Percentiles rank a stretch among this genome's conserved stretches.
These are phyloP conservation scores for Sinapis alba DNA, from an alignment of 441 rosid species.

Conservation along the genomic window DNA sequence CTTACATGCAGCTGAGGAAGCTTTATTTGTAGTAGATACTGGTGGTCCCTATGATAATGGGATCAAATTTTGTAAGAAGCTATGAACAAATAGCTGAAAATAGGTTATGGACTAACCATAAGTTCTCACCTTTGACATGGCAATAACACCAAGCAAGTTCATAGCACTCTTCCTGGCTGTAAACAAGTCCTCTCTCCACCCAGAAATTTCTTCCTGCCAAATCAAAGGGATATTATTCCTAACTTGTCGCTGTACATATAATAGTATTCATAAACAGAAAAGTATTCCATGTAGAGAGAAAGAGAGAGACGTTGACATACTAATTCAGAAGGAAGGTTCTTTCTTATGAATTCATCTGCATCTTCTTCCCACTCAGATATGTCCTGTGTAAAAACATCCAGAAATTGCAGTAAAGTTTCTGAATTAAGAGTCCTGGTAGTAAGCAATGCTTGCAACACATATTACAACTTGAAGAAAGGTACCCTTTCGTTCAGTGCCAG, in stretches of 20 bases:
- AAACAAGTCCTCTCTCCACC: slow-evolving; percentile 90
- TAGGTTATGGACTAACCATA: slow-evolving; percentile 12
- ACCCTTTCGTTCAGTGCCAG: slow-evolving; percentile 80
- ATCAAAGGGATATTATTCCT: slow-evolving; percentile 16
- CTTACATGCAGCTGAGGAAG: slow-evolving; percentile 58
- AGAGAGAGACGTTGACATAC: slow-evolving; percentile 47
- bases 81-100: slow-evolving; percentile 27
- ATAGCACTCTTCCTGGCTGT: slow-evolving; percentile 88
- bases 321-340: slow-evolving; percentile 85
- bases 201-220: slow-evolving; percentile 77
- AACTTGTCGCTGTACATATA: slow-evolving; percentile 5
- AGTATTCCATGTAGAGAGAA: slow-evolving; percentile 11
- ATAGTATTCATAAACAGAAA: neutral
- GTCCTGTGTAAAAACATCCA: slow-evolving; percentile 53
- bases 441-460: slow-evolving; percentile 19
- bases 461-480: slow-evolving; percentile 28
- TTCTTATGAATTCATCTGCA: slow-evolving; percentile 80
- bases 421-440: slow-evolving; percentile 14
- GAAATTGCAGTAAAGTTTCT: slow-evolving; percentile 7
- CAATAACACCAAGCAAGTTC: slow-evolving; percentile 82
- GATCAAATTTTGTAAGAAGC: slow-evolving; percentile 26
- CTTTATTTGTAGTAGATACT: slow-evolving; percentile 45
- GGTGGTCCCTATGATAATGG: slow-evolving; percentile 72
- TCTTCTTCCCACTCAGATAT: slow-evolving; percentile 90
- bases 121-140: slow-evolving; percentile 72